Conservation (phyloP, 2,329 filamentous ascomycete species). For the Sporothrix luriei region DNA sequence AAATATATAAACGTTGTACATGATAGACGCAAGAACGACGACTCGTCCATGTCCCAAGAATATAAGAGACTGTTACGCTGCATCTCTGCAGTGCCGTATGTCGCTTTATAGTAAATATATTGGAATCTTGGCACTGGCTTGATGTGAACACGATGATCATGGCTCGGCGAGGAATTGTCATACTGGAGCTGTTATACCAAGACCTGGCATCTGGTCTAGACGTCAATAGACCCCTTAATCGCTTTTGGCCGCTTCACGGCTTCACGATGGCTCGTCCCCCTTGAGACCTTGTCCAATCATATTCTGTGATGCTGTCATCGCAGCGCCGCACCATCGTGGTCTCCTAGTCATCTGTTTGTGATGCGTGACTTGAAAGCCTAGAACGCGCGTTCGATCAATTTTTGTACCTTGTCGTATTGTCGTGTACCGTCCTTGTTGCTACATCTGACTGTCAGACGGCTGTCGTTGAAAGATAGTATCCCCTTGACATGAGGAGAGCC, state of each 20-base stretch:
- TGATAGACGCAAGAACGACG: too few relatives aligned
- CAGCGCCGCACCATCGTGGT: not conserved
- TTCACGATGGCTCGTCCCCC: not conserved
- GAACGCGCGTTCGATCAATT: constrained; percentile 16
- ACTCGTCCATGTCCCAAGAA: too few relatives aligned
- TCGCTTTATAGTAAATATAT: not conserved
- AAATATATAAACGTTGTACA: too few relatives aligned
- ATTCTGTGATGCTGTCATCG: too few relatives aligned
- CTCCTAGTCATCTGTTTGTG: constrained; percentile 1
- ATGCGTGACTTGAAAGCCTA: too few relatives aligned
- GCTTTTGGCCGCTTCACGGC: not conserved
- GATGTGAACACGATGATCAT: not conserved
- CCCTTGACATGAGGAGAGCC: too few relatives aligned
- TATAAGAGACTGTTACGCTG: too few relatives aligned
- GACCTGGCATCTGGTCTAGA: not conserved
- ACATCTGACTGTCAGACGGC: too few relatives aligned
- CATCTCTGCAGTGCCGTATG: not conserved
- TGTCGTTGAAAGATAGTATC: too few relatives aligned
- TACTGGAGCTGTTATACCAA: not conserved
- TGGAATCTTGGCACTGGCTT: not conserved
- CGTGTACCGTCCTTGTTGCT: too few relatives aligned
- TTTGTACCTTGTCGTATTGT: not conserved
- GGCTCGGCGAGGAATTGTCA: not conserved
- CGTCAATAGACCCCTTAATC: not conserved
- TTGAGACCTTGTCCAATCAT: not conserved